phyloP scores from a whole-genome alignment of 257 asterid genomes.

The Ocimum tenuiflorum region DNA sequence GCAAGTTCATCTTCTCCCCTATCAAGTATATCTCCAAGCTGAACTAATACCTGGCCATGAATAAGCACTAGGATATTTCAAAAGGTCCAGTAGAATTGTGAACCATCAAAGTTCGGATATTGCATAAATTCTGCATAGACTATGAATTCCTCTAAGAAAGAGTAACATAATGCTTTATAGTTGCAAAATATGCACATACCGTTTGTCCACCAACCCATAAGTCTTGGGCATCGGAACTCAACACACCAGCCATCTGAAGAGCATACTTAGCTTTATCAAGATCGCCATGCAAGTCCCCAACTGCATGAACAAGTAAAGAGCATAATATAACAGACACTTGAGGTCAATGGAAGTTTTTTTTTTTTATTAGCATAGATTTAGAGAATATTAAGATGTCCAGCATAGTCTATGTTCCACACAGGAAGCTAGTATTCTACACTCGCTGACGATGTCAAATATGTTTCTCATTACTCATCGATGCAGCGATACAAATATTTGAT shows the following conservation, averaged over 20 bases:
- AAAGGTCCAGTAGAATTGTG: not conserved
- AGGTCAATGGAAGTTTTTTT: not conserved
- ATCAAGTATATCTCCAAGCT: slow-evolving; percentile 93
- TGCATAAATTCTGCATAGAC: not conserved
- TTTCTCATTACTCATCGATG: slow-evolving; percentile 7
- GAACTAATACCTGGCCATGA: slow-evolving; percentile 61
- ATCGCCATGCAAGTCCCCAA: slow-evolving; percentile 98
- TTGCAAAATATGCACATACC: slow-evolving; percentile 33
- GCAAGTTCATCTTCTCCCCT: slow-evolving; percentile 96
- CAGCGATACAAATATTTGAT: not conserved
- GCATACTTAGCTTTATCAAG: slow-evolving; percentile 82
- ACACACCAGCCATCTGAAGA: slow-evolving; percentile 81
- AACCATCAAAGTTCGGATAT: not conserved
- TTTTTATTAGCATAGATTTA: no score
- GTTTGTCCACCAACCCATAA: slow-evolving; percentile 87
- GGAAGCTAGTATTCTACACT: not conserved
- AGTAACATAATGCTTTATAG: not conserved
- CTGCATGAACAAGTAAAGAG: slow-evolving; percentile 32
- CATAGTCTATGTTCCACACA: not conserved
- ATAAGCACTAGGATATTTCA: slow-evolving; percentile 10
- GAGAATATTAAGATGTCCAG: not conserved
- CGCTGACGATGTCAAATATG: not conserved
- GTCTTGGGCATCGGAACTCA: slow-evolving; percentile 73
- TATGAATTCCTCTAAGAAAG: not conserved
- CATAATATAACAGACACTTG: not conserved